A percentile compares a stretch with the other conserved stretches of the same genome.
Evolutionary conservation across 73 alveolate genomes (phyloP).

Genomic region (Breviolum minutum): DNA sequence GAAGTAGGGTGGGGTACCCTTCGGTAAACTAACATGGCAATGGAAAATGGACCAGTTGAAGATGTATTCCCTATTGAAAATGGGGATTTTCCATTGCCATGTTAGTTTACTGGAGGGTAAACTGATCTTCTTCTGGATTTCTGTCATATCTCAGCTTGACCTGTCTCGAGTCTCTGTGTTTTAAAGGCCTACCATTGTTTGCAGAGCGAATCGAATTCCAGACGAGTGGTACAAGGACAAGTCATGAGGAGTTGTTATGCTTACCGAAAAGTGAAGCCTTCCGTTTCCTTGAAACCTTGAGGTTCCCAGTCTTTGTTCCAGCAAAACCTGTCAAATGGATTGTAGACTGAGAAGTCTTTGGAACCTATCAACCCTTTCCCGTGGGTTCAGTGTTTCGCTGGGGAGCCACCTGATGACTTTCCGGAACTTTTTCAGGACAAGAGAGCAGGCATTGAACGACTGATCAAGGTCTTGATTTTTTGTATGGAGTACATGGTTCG

Average conservation of each 20-base stretch:
- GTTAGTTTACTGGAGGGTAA: too few relatives aligned
- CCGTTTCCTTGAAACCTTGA: neutral
- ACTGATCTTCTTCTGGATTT: neutral
- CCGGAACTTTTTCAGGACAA: slow-evolving; percentile 35
- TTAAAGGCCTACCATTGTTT: slow-evolving; percentile 72
- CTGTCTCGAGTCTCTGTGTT: too few relatives aligned
- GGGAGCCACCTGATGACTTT: too few relatives aligned
- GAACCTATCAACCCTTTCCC: too few relatives aligned
- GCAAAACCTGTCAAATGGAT: neutral
- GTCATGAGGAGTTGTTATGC: neutral
- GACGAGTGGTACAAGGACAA: slow-evolving; percentile 90
- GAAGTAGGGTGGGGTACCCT: too few relatives aligned
- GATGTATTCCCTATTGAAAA: too few relatives aligned
- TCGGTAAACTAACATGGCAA: too few relatives aligned
- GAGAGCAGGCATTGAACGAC: slow-evolving; percentile 82
- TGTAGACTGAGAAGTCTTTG: neutral
- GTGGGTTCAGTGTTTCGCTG: neutral
- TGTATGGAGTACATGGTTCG: slow-evolving; percentile 80
- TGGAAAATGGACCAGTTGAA: too few relatives aligned
- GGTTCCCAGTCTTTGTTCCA: too few relatives aligned
- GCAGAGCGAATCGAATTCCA: slow-evolving; percentile 89
- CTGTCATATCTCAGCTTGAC: neutral
- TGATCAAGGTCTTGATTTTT: slow-evolving; percentile 59
- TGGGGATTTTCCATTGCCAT: neutral
- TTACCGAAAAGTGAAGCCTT: neutral